Evolutionary conservation across 2,329 filamentous ascomycete species (phyloP).

Genomic region (Fusarium nygamai): DNA sequence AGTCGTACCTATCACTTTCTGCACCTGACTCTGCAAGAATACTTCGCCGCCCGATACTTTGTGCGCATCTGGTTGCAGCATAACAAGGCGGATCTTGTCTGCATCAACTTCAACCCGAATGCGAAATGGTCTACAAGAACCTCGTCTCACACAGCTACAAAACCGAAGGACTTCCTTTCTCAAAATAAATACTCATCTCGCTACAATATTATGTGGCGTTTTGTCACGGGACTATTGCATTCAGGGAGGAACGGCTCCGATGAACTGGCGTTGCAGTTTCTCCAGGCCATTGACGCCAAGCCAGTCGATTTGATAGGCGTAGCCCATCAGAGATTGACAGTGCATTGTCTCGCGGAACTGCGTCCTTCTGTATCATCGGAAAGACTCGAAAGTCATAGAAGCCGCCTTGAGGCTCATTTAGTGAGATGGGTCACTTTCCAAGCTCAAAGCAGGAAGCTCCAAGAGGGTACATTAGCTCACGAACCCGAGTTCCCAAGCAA

Average conservation of each 20-base stretch:
- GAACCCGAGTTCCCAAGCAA: background rate
- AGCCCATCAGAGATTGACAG: background rate
- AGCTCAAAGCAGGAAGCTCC: background rate
- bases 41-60: background rate
- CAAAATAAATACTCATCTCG: background rate
- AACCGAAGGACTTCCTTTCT: background rate
- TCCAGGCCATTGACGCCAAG: background rate
- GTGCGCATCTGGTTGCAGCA: background rate
- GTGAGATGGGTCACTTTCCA: background rate
- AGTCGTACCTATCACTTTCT: background rate
- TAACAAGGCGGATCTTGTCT: background rate
- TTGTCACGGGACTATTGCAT: background rate
- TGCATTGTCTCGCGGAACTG: background rate
- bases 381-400: background rate
- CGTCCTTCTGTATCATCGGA: background rate
- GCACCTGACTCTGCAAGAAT: background rate
- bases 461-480: background rate
- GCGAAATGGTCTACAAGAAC: background rate
- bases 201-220: background rate
- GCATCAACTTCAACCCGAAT: background rate
- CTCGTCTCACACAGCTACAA: background rate
- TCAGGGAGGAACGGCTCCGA: background rate
- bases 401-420: background rate
- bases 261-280: background rate
- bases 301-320: background rate